These are phyloP conservation scores for Boletus tomentosulus DNA, from an alignment of 768 basidiomycete species.

Conservation along the genomic window DNA sequence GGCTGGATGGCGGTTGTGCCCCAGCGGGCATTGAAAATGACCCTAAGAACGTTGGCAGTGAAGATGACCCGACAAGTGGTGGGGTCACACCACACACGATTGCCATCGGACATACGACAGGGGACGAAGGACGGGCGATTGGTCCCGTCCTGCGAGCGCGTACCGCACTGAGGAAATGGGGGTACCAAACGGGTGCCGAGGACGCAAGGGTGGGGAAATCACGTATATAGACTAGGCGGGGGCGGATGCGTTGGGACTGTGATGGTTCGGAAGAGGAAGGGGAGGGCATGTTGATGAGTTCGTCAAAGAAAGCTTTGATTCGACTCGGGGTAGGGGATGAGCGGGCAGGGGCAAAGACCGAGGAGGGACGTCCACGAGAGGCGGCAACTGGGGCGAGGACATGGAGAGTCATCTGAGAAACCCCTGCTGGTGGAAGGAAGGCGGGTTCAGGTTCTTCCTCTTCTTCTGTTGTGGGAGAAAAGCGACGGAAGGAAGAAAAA, in stretches of 20 bases:
- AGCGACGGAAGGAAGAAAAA: constrained; percentile 27
- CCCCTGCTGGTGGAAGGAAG: constrained; percentile 33
- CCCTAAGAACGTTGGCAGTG: constrained; percentile 13
- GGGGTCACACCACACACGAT: constrained; percentile 90
- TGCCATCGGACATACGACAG: constrained; percentile 64
- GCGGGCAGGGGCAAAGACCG: constrained; percentile 36
- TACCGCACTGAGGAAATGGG: constrained; percentile 74
- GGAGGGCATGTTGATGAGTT: constrained; percentile 62
- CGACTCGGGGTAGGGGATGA: constrained; percentile 48
- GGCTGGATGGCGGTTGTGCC: constrained; percentile 9
- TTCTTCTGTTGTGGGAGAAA: constrained; percentile 32
- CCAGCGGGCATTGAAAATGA: constrained; percentile 10
- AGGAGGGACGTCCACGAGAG: constrained; percentile 33
- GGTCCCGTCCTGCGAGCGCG: constrained; percentile 67
- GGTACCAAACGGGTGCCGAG: constrained; percentile 75
- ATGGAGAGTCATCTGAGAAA: constrained; percentile 46
- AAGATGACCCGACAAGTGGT: constrained; percentile 51
- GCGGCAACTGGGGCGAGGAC: constrained; percentile 35
- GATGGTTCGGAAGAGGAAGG: constrained; percentile 24
- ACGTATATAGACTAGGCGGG: constrained; percentile 80
- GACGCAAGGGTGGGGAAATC: constrained; percentile 75
- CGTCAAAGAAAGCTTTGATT: constrained; percentile 70
- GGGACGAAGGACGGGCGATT: constrained; percentile 54
- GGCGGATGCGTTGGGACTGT: constrained; percentile 34
- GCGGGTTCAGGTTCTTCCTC: constrained; percentile 49